phyloP scores from a whole-genome alignment of 78 protist species.

The Carpediemonas membranifera region DNA sequence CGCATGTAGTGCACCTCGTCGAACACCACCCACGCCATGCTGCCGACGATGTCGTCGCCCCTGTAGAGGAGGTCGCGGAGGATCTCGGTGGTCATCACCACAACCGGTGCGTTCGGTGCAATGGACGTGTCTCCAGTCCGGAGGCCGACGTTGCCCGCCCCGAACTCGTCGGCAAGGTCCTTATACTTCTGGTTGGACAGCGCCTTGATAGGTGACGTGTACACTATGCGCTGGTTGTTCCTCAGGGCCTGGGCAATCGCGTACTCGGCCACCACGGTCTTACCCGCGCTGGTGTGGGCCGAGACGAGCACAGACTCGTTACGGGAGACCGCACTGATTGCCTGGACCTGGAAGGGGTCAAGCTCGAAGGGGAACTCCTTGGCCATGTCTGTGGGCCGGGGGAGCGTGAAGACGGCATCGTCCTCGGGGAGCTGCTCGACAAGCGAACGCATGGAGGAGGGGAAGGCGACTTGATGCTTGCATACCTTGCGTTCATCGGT shows the following conservation, averaged over 20 bases:
- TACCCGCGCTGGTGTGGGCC: slow-evolving; percentile 97
- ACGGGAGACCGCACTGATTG: slow-evolving; percentile 12
- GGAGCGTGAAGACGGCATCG: no score
- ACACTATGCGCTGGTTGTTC: slow-evolving; percentile 46
- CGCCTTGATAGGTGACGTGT: slow-evolving; percentile 81
- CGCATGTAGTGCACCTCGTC: slow-evolving; percentile 82
- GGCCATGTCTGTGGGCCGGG: no score
- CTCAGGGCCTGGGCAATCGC: slow-evolving; percentile 65
- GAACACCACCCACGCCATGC: slow-evolving; percentile 70
- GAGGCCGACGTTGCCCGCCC: slow-evolving; percentile 57
- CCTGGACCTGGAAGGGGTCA: slow-evolving; percentile 35
- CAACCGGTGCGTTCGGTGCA: slow-evolving; percentile 37
- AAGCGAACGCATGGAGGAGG: no score
- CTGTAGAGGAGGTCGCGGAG: slow-evolving; percentile 88
- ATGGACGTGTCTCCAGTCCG: slow-evolving; percentile 72
- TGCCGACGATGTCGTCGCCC: slow-evolving; percentile 76
- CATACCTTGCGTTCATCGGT: no score
- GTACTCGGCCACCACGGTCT: slow-evolving; percentile 79
- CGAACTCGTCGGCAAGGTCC: slow-evolving; percentile 44
- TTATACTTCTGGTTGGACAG: slow-evolving; percentile 69
- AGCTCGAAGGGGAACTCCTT: slow-evolving; percentile 20
- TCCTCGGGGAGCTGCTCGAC: no score
- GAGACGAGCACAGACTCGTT: slow-evolving; percentile 71
- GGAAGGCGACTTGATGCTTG: no score
- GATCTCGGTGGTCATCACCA: slow-evolving; percentile 70